Evolutionary conservation across 768 basidiomycete species (phyloP), one percentile per base, ranked within the genome.

Genomic region (Rhodotorula kratochvilovae): DNA sequence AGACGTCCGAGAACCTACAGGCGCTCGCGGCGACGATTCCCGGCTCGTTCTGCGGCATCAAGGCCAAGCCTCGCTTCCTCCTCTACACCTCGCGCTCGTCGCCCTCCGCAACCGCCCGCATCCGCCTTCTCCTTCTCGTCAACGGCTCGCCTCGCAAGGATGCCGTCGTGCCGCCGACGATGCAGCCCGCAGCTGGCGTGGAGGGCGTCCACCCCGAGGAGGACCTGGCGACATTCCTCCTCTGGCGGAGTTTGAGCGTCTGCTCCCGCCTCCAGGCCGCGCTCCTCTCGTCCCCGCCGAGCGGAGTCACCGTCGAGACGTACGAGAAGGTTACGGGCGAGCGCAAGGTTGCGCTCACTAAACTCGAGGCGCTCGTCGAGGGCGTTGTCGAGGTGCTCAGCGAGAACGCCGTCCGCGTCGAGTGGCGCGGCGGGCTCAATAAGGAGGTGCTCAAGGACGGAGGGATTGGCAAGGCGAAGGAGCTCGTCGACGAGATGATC

Each of bases 141-240:
- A 67, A 61, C 42, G 72, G 72, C 27, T 63, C 68, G 29, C 63
- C 63, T 2, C 36, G 42, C 19, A 56, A 45, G 16, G 54, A 33
- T 5, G 27, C 19, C 19, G 50, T 53, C 35, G 11, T 19, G 45
- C 31, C 25, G 15, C 36, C 62, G 12, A 31, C 62, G 3, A 7
- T 57, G 25, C 15, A 23, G 25, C 61, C 65, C 4, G 23, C 29
- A 1, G 10, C 46, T 0, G 25, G 36, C 29, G 57, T 54, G 39
- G 66, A 72, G 31, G 63, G 56, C 3, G 53, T 59, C 19, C 63
- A 72, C 43, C 61, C 71, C 1, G 66, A 62, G 51, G 64, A 75
- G 16, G 73, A 75, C 64, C 71, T 75, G 59, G 65, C 68, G n/a
- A 70, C 65, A 29, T 75, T 68, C 61, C 70, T 72, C 70, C 33